Evolutionary conservation across 225 moss, liverwort and hornwort species (phyloP), one percentile per base, ranked within the genome.

Genomic region (Neckera pumila): DNA sequence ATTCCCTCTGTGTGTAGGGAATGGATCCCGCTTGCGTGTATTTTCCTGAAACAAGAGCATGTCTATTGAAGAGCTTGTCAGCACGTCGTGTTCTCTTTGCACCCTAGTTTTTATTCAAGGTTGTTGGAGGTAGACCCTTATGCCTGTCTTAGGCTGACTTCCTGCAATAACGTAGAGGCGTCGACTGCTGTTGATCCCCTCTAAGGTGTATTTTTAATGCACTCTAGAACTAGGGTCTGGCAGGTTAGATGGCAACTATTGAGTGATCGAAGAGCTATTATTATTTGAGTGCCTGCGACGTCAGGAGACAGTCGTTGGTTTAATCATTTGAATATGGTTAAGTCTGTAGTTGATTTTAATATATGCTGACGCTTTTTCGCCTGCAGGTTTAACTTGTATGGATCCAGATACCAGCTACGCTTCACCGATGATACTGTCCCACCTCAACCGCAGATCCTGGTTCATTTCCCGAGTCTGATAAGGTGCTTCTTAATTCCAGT

Each of bases 391-490:
- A 91, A 91, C 83, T 76, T 91, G 59, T 98, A 96, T 91, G 98
- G 97, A 72, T 97, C 98, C 73, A 95, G 94, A 80, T 98, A 96
- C 62, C 97, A 96, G 85, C 88, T 98, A 60, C 97, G 98, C 33
- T 98, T 97, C 89, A 86, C 92, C 38, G 97, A 98, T 87, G 98
- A 98, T 85, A 93, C 90, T 71, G 92, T 93, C 30, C 93, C 93
- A n/a, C 93, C 93, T 84, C 98, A 98, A 85, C 87, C 98, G 76
- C 98, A 98, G 92, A 94, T 95, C 81, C 89, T 98, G 80, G 96
- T 98, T 84, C 98, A 98, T 91, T 98, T 98, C 84, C 98, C 98
- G 70, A 96, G 96, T 77, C 85, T 98, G 83, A 96, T 98, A 85
- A 95, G 96, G 97, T 97, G 88, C 87, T 57, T 80, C 76, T 47